These are phyloP conservation scores for Zychaea mexicana DNA, from an alignment of 371 early-diverging fungal species.

Conservation along the genomic window DNA sequence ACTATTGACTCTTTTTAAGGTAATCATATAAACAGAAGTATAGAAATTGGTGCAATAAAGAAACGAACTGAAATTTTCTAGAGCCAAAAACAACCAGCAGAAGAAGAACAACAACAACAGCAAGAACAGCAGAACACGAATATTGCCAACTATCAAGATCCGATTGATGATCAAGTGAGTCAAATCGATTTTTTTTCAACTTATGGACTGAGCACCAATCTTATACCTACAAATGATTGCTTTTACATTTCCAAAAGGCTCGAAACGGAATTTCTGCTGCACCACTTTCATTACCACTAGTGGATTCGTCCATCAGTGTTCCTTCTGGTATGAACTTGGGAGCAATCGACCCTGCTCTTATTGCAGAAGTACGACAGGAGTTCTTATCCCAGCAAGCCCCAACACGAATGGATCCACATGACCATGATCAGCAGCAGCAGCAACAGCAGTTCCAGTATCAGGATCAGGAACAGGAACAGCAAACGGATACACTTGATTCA, in stretches of 20 bases:
- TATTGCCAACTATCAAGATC: too few species aligned
- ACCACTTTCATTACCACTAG: neutral
- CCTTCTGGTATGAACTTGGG: constrained; percentile 25
- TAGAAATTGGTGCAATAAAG: neutral
- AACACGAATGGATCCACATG: too few species aligned
- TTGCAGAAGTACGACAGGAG: constrained; percentile 42
- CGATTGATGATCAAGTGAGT: too few species aligned
- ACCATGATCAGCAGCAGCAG: neutral
- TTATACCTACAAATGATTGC: too few species aligned
- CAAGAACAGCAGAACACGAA: too few species aligned
- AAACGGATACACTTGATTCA: constrained; percentile 10
- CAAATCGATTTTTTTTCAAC: too few species aligned
- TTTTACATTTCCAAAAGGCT: neutral
- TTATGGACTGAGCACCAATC: too few species aligned
- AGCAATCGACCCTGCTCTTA: constrained; percentile 33
- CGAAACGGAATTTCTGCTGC: neutral
- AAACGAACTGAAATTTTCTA: too few species aligned
- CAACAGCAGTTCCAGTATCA: neutral
- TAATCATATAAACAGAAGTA: neutral
- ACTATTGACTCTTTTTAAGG: constrained; percentile 17
- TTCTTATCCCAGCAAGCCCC: constrained; percentile 16
- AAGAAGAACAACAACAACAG: too few species aligned
- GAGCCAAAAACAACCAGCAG: too few species aligned
- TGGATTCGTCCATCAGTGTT: neutral
- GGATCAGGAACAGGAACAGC: neutral